These are phyloP conservation scores for Sarcodon sp. DNA, from an alignment of 768 basidiomycete species.

Conservation along the genomic window DNA sequence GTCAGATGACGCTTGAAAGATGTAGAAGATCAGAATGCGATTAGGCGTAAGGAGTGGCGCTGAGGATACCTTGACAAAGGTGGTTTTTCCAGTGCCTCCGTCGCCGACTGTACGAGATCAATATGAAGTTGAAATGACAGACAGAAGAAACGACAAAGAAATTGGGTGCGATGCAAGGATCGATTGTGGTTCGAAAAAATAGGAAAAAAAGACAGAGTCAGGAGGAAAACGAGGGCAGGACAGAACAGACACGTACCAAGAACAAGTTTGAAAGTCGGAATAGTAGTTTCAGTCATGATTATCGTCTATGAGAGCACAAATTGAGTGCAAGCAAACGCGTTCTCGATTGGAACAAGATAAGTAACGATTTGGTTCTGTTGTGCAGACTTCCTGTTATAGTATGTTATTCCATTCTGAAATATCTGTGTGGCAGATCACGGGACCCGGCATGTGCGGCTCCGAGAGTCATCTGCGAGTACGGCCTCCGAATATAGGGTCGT, in stretches of 20 bases:
- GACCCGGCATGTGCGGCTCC: too few species aligned
- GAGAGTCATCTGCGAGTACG: too few species aligned
- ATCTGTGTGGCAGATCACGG: too few species aligned
- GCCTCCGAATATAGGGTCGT: too few species aligned
- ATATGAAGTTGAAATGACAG: constrained; percentile 11
- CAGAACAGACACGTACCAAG: constrained; percentile 52
- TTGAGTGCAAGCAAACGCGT: constrained; percentile 5
- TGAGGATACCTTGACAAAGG: constrained; percentile 81
- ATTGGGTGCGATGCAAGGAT: constrained; percentile 13
- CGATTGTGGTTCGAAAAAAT: constrained; percentile 18
- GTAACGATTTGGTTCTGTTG: too few species aligned
- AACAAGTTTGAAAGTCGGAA: constrained; percentile 98
- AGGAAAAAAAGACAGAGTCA: not conserved
- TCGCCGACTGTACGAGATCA: constrained; percentile 60
- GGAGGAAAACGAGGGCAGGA: constrained; percentile 7
- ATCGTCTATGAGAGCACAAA: constrained; percentile 16
- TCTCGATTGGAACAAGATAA: too few species aligned
- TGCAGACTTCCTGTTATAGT: too few species aligned
- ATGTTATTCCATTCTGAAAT: too few species aligned
- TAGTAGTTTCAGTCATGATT: constrained; percentile 28
- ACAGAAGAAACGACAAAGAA: constrained; percentile 6
- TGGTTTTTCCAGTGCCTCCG: constrained; percentile 96
- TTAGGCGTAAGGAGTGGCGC: constrained; percentile 17
- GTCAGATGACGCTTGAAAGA: constrained; percentile 81
- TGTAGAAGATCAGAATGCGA: constrained; percentile 42